Evolutionary conservation across 352 stramenopile genomes (phyloP), one percentile per base, ranked within the genome.

Genomic region (Phytophthora rubi): DNA sequence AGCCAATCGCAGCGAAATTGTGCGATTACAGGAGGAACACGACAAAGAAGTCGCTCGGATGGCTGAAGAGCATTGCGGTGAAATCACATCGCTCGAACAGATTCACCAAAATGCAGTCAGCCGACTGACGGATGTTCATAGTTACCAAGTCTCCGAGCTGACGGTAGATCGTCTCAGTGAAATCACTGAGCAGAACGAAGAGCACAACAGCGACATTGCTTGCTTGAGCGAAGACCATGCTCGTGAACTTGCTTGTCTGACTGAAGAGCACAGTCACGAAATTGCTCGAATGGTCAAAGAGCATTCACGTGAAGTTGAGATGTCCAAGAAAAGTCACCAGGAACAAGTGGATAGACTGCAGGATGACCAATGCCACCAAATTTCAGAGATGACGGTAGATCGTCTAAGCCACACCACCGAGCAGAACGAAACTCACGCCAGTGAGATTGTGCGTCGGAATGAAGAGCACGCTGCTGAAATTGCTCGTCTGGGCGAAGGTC

Each of bases 11-110:
- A 28, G n/a, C 30, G 28, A 58, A 8, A 30, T 62, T 9, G 21
- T 15, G 15, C 39, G 26, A 3, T 16, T 62, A 23, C 47, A 39
- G 2, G 52, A 45, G 16, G 52, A 39, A 10, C 52, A 58, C n/a
- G 32, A 39, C 30, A 10, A 26, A 6, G 18, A 48, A 33, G 23
- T 56, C 13, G n/a, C 57, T 54, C 48, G 26, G 13, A 15, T 66
- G 37, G 9, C 30, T 12, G 37, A 52, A 53, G 48, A 53, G 18
- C 35, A 39, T 33, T 16, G 35, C 5, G n/a, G 30, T 6, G 33
- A 69, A 12, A 62, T 68, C 32, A 21, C 21, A 26, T 44, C 32
- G 23, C 15, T 57, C 1, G 44, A 63, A 15, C 52, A 37, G 15
- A 16, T 18, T 10, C 45, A 52, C 45, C 45, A 16, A 12, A 26